Evolutionary conservation across 768 basidiomycete species (phyloP), one percentile per base, ranked within the genome.

Genomic region (Termitomyces sp.): DNA sequence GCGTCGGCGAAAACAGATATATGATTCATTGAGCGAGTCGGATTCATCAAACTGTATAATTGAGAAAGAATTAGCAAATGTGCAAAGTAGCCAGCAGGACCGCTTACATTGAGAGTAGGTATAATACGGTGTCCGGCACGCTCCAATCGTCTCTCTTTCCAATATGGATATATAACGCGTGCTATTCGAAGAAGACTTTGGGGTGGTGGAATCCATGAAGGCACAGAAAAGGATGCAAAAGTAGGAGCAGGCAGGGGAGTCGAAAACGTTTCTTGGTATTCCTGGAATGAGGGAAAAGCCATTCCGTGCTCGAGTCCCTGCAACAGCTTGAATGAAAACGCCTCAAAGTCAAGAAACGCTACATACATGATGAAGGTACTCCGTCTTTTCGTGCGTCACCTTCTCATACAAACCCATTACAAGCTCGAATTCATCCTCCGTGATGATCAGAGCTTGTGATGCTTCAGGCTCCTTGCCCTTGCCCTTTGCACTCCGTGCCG

Each of bases 371-470:
- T 97, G 94, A 5, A 98, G 79, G 71, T 87, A 93, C 61, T 94
- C 93, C 0, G 89, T 88, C 68, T 88, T 90, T 66, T 94, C 91
- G 62, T 95, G 91, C 0, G 95, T 93, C 44, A 88, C 80, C 67
- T 89, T 90, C 77, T 99, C 97, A 65, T 96, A 88, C 48, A 98
- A 70, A 22, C 93, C 93, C 94, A 98, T 96, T 57, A 96, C 85
- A 61, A 95, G 80, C 71, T 99, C 97, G 61, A 98, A 96, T 65
- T 94, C 89, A 64, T 97, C 93, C 67, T 97, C 95, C 3, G 85
- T 79, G 57, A 98, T 88, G 54, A 79, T 72, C n/a, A 87, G 65
- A 9, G 85, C 82, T 56, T 82, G 83, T 2, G 74, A 71, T 1
- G 82, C 72, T 53, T 95, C 92, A 1, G 88, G 87, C 55, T 91